Evolutionary conservation across 2,329 filamentous ascomycete genomes (phyloP), one percentile per base, ranked within the genome.

Genomic region (Diaporthe helianthi): DNA sequence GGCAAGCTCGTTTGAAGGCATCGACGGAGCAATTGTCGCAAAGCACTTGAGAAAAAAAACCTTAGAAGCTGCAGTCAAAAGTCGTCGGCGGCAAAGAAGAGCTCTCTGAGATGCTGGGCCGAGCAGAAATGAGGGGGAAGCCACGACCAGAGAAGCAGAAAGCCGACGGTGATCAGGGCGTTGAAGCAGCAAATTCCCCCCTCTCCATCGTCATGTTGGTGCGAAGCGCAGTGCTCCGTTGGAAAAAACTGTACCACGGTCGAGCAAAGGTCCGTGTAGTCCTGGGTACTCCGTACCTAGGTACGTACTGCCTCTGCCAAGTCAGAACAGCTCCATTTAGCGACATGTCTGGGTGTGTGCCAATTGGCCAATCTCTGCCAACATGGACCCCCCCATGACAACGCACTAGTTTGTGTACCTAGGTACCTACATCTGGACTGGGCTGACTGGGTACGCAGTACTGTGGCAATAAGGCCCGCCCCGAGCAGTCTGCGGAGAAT

Each of bases 1-100:
- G 33, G 36, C 66, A 54, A 61, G 36, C 55, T 55, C 66, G 55
- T 47, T 31, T 41, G 66, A 68, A 61, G 55, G 53, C 53, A 61
- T 49, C 46, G 36, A 64, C 33, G 10, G 22, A 38, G 31, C n/a
- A n/a, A n/a, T n/a, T n/a, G n/a, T n/a, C n/a, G n/a, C n/a, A n/a
- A n/a, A n/a, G n/a, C n/a, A n/a, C n/a, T n/a, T n/a, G n/a, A n/a
- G n/a, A n/a, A n/a, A n/a, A n/a, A n/a, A n/a, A n/a, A n/a, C n/a
- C 36, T 26, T 22, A 26, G 31, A 22, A 33, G 53, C 54, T 60
- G 44, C 53, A 26, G 54, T 26, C n/a, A 10, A 7, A 19, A 4
- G 22, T 29, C 4, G 6, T 44, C 12, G 44, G 31, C 33, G 24
- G 33, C 17, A 19, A 15, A 46, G 33, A 63, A 33, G 47, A 44